Evolutionary conservation across 768 basidiomycete species (phyloP).

Genomic region (Russula abietina): DNA sequence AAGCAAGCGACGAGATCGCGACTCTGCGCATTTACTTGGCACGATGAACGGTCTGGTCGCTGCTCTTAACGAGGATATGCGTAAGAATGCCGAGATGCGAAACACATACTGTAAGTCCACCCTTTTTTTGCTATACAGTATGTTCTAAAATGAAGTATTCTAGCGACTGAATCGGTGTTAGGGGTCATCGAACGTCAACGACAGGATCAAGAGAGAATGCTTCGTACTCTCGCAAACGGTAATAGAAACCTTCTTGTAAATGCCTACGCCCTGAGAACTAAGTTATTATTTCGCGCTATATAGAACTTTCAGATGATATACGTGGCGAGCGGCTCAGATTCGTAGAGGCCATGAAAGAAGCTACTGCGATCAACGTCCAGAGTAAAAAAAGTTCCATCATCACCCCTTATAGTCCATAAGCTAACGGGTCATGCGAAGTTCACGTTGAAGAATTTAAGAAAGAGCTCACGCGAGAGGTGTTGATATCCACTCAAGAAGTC

Average conservation of each 20-base stretch:
- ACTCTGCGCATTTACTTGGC: slow-evolving; percentile 31
- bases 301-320: slow-evolving; percentile 79
- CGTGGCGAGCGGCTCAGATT: slow-evolving; percentile 80
- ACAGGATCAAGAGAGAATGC: slow-evolving; percentile 63
- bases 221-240: slow-evolving; percentile 64
- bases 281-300: neutral
- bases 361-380: slow-evolving; percentile 82
- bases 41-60: slow-evolving; percentile 36
- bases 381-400: slow-evolving; percentile 34
- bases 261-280: neutral
- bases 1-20: slow-evolving; percentile 31
- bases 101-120: slow-evolving; percentile 34
- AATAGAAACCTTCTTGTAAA: slow-evolving; percentile 14
- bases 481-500: slow-evolving; percentile 69
- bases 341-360: slow-evolving; percentile 93
- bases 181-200: slow-evolving; percentile 63
- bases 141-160: slow-evolving; percentile 8
- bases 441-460: slow-evolving; percentile 88
- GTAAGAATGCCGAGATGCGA: slow-evolving; percentile 37
- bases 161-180: slow-evolving; percentile 53
- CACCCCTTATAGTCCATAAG: neutral
- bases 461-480: slow-evolving; percentile 67
- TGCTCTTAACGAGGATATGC: slow-evolving; percentile 40
- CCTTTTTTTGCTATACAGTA: neutral
- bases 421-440: slow-evolving; percentile 37